Evolutionary conservation across 768 basidiomycete genomes (phyloP).

Genomic region (Rhodosporidiobolus sp.): DNA sequence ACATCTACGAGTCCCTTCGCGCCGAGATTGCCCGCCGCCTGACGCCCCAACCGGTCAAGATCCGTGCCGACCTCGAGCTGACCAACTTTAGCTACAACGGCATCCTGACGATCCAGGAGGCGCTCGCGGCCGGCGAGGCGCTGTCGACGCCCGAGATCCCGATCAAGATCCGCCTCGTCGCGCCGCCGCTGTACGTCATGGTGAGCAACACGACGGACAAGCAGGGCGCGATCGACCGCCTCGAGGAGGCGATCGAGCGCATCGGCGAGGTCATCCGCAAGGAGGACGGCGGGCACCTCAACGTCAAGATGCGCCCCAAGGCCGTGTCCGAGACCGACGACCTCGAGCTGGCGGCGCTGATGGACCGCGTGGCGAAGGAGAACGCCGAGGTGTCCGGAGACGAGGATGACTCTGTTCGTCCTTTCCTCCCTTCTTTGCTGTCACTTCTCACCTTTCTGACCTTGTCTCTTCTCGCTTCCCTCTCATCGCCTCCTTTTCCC

Average conservation of each 20-base stretch:
- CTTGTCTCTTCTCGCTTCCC: no score
- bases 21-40: constrained; percentile 87
- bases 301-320: constrained; percentile 99
- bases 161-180: constrained; percentile 94
- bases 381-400: constrained; percentile 88
- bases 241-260: constrained; percentile 87
- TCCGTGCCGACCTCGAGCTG: constrained; percentile 94
- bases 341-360: constrained; percentile 90
- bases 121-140: constrained; percentile 79
- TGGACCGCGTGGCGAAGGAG: constrained; percentile 89
- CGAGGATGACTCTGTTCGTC: no score
- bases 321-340: constrained; percentile 97
- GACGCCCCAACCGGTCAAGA: constrained; percentile 97
- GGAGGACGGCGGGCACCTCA: constrained; percentile 77
- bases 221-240: constrained; percentile 82
- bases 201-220: constrained; percentile 97
- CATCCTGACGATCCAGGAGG: constrained; percentile 93
- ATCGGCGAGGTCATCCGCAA: constrained; percentile 81
- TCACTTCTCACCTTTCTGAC: no score
- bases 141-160: constrained; percentile 83
- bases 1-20: constrained; percentile 64
- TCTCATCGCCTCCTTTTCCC: no score
- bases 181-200: constrained; percentile 91
- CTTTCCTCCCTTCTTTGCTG: no score
- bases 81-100: constrained; percentile 94